A percentile compares a stretch with the other conserved stretches of the same genome.
Conservation (phyloP, 2,329 filamentous ascomycete genomes). For the Teratosphaeria destructans region DNA sequence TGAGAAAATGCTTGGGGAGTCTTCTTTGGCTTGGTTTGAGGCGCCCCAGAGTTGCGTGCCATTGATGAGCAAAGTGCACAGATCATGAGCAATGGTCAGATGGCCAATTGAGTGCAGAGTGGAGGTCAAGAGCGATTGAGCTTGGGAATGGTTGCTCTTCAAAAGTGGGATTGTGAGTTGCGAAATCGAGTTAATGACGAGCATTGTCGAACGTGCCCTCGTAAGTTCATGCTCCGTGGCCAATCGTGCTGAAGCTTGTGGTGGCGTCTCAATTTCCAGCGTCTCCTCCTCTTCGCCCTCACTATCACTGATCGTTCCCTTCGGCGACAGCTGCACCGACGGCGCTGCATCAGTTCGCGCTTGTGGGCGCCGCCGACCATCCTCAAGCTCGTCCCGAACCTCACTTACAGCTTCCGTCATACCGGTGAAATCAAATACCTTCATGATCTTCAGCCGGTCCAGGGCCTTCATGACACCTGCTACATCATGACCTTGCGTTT, state of each 20-base stretch:
- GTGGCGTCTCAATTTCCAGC: slow-evolving; percentile 18
- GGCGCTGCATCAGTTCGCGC: neutral
- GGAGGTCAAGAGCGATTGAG: slow-evolving; percentile 30
- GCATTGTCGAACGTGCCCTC: slow-evolving; percentile 5
- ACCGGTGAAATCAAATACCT: slow-evolving; percentile 41
- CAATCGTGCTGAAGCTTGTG: neutral
- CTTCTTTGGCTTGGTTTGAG: slow-evolving; percentile 6
- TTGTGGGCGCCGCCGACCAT: neutral
- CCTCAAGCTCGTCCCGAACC: slow-evolving; percentile 27
- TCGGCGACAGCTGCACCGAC: slow-evolving; percentile 5
- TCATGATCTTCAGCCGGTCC: slow-evolving; percentile 38
- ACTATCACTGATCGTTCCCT: slow-evolving; percentile 24
- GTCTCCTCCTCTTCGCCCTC: slow-evolving; percentile 31
- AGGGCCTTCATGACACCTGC: slow-evolving; percentile 28
- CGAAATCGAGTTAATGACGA: slow-evolving; percentile 21
- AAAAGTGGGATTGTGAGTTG: slow-evolving; percentile 17
- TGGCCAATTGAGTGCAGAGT: slow-evolving; percentile 33
- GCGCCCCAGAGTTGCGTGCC: slow-evolving; percentile 7
- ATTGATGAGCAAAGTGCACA: slow-evolving; percentile 34
- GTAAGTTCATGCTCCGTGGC: neutral
- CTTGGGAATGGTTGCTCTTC: slow-evolving; percentile 21
- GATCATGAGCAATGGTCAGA: slow-evolving; percentile 26
- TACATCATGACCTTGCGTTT: slow-evolving; percentile 3
- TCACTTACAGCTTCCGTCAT: slow-evolving; percentile 37
- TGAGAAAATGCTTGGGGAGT: slow-evolving; percentile 31